A percentile compares a stretch with the other conserved stretches of the same genome.
These are phyloP conservation scores for Cladosporium sp. DNA, from an alignment of 2,329 filamentous ascomycete species.

Conservation along the genomic window DNA sequence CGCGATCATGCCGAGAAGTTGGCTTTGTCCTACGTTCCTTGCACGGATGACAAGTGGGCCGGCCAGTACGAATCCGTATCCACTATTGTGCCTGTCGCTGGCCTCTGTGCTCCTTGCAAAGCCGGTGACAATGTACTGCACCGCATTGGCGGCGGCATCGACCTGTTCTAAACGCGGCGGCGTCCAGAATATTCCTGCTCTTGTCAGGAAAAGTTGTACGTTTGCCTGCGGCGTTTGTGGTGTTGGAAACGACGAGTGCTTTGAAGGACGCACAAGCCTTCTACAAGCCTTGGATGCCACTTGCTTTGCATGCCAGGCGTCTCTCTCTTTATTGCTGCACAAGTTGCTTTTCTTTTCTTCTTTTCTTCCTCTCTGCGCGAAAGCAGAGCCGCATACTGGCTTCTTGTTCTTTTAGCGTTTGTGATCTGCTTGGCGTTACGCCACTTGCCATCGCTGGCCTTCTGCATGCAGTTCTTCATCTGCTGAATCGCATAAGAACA, in stretches of 20 bases:
- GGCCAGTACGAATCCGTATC: background rate
- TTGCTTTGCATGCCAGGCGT: background rate
- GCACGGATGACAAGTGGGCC: background rate
- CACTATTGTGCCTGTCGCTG: background rate
- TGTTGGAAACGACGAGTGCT: background rate
- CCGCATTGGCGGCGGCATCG: constrained; percentile 5
- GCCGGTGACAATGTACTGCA: background rate
- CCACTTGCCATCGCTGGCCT: background rate
- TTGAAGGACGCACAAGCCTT: background rate
- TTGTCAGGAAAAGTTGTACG: no score
- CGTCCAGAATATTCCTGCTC: no score
- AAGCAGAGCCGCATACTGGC: background rate
- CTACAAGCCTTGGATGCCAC: background rate
- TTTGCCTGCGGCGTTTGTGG: no score
- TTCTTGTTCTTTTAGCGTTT: background rate
- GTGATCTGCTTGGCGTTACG: background rate
- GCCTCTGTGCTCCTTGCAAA: constrained; percentile 2
- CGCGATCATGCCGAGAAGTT: constrained; percentile 4
- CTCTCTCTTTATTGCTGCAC: background rate
- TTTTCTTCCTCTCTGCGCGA: background rate
- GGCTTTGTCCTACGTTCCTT: background rate
- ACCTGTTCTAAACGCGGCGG: background rate
- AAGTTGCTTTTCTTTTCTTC: background rate
- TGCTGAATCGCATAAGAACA: background rate
- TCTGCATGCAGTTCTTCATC: background rate